Percentiles rank a stretch among this genome's conserved stretches.
phyloP scores from a whole-genome alignment of 148 eudicot species.

The Rhododendron henanense region DNA sequence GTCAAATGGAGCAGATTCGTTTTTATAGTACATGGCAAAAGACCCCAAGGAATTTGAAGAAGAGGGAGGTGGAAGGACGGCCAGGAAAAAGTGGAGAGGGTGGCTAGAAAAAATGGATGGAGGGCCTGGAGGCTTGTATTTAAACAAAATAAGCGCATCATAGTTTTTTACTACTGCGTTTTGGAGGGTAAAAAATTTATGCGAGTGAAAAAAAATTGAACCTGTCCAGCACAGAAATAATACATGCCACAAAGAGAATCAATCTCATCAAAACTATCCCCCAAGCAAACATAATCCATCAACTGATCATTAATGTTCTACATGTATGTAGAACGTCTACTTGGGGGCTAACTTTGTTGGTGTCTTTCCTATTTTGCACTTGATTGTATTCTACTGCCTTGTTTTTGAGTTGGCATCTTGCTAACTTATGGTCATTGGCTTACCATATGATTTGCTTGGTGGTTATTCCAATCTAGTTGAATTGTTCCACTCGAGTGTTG shows the following conservation, averaged over 20 bases:
- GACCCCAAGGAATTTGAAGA: neutral
- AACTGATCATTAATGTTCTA: neutral
- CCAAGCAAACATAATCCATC: neutral
- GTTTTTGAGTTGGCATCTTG: neutral
- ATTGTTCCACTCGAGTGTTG: neutral
- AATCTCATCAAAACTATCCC: neutral
- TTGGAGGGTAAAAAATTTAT: neutral
- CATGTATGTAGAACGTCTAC: neutral
- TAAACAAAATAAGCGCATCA: neutral
- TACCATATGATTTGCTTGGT: neutral
- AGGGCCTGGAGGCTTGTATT: neutral
- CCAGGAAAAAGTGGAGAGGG: neutral
- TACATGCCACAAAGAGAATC: neutral
- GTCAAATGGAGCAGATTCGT: neutral
- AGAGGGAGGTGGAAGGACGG: neutral
- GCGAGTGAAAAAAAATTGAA: neutral
- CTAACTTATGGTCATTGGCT: neutral
- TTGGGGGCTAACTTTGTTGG: neutral
- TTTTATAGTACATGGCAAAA: neutral
- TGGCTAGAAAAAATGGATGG: neutral
- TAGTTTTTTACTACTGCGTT: neutral
- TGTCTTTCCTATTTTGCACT: neutral
- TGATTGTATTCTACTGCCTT: neutral
- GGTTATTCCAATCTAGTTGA: neutral
- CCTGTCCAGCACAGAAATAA: neutral